Percentiles rank a stretch among this genome's conserved stretches.
phyloP scores from a whole-genome alignment of 2,329 filamentous ascomycete genomes.

The Colletotrichum caudatum region DNA sequence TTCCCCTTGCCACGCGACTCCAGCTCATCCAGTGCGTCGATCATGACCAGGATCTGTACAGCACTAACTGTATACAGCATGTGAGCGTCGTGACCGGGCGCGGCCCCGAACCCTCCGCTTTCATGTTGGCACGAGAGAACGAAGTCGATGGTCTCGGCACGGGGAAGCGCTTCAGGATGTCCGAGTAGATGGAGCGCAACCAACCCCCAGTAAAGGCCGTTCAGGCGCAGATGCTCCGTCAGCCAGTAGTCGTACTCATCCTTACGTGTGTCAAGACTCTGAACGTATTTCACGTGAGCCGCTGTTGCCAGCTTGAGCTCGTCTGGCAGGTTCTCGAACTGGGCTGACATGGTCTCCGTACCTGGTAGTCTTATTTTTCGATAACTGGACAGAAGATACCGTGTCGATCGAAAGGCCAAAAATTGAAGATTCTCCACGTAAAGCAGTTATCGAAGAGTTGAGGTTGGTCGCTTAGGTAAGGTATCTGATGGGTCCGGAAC shows the following conservation, averaged over 20 bases:
- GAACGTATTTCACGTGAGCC: conserved; percentile 90
- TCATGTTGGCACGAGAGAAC: conserved; percentile 95
- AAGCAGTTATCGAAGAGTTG: conserved; percentile 15
- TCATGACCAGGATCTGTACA: conserved; percentile 89
- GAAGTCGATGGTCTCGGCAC: conserved; percentile 86
- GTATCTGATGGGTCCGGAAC: conserved; percentile 3
- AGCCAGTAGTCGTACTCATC: conserved; percentile 98
- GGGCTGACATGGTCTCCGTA: conserved; percentile 49
- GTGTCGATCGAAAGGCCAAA: neutral
- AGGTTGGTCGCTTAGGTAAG: conserved; percentile 40
- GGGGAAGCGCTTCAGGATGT: conserved; percentile 83
- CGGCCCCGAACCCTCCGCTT: conserved; percentile 91
- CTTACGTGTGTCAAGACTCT: conserved; percentile 89
- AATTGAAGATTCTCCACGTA: conserved; percentile 4
- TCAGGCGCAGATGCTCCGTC: conserved; percentile 95
- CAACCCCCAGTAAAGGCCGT: conserved; percentile 96
- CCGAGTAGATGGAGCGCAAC: conserved; percentile 88
- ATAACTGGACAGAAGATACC: neutral
- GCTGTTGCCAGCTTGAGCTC: conserved; percentile 62
- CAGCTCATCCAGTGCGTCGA: conserved; percentile 87
- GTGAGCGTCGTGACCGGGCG: conserved; percentile 93
- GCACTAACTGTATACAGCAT: conserved; percentile 97
- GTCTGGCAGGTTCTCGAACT: conserved; percentile 52
- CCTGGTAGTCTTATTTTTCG: neutral
- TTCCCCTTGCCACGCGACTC: conserved; percentile 78